Evolutionary conservation across 208 protist genomes (phyloP), one percentile per base, ranked within the genome.

Genomic region (Naegleria fowleri): DNA sequence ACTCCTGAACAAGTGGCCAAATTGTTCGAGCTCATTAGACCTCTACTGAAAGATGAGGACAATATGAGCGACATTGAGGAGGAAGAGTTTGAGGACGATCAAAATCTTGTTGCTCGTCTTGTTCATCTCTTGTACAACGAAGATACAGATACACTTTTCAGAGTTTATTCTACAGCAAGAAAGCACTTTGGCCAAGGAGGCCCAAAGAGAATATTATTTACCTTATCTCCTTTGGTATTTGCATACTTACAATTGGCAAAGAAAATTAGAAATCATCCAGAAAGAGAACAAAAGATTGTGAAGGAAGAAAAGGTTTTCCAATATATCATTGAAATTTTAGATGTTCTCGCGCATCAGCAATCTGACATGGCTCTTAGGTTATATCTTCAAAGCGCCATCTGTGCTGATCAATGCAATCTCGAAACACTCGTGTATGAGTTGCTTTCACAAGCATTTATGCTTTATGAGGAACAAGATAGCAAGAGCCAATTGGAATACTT

Each of bases 391-490:
- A 95, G 92, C 83, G 95, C 97, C 19, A 92, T 94, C 79, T 94
- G 94, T 38, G 97, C 97, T 19, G 96, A 97, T 91, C 75, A 36
- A 22, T 98, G 96, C 90, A 94, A 92, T 36, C 91, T 97, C 16
- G 91, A 96, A 19, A 95, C 95, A 59, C 92, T 95, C 13, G 93
- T 96, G 41, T 98, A 98, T 93, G 96, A 98, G 19, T 95, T 98
- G 22, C 94, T 96, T 84, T 92, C 93, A n/a, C 94, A 97, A 91
- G 97, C 97, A 11, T 96, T 99, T 86, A 91, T 95, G 15, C 86
- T 98, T n/a, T 99, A 98, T 95, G 98, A 99, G 92, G 94, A 97
- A 29, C 93, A 98, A 38, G 96, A 98, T 48, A 96, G 94, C 0
- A 93, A 93, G 13, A 93, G 94, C 52, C 97, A 99, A 93, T 92